Base-by-base conservation (phyloP, 208 protist species). In the Wallacemonas sp. region DNA sequence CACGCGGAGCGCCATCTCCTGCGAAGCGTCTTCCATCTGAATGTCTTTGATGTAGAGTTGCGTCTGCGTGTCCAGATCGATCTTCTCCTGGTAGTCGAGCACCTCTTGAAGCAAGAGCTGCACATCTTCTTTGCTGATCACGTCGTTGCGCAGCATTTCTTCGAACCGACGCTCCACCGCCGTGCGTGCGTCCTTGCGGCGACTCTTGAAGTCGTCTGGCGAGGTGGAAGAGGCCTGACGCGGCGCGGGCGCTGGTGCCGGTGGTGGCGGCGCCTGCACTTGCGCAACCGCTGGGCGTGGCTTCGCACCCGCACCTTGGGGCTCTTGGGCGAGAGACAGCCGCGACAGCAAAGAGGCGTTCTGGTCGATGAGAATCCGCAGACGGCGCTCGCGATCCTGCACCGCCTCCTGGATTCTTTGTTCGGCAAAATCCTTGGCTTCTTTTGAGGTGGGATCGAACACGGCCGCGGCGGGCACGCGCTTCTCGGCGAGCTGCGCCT, bases 1-100 rank as follows among this genome's bases (percentile, higher is more conserved):
- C 30, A 78, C 5, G 13, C 76, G 39, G 4, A 39, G 22, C 5
- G 37, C 37, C 57, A 87, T 68, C 30, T 33, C 36, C 21, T 81
- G 71, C 55, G 81, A 71, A 37, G 41, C 53, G 29, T 93, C 87
- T 39, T 91, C 80, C 13, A 46, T 32, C 63, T 85, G 64, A 33
- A 90, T 79, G 36, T 85, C 68, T 42, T 85, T 70, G 62, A 91
- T 79, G 27, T 79, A 39, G 24, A 93, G 53, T 46, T 65, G 32
- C 21, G 83, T 89, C 29, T 61, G 53, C 52, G 73, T 76, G 34
- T 90, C 79, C 29, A 85, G 62, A 4, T 85, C 78, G 24, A 60
- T 55, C 1, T 76, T 68, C 44, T 93, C 83, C 73, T 93, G 87
- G 30, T 84, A 85, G 67, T 93, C 83, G 0, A 90, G 68, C 69